Conservation (phyloP, 352 stramenopile species). For the Phytophthora colocasiae region DNA sequence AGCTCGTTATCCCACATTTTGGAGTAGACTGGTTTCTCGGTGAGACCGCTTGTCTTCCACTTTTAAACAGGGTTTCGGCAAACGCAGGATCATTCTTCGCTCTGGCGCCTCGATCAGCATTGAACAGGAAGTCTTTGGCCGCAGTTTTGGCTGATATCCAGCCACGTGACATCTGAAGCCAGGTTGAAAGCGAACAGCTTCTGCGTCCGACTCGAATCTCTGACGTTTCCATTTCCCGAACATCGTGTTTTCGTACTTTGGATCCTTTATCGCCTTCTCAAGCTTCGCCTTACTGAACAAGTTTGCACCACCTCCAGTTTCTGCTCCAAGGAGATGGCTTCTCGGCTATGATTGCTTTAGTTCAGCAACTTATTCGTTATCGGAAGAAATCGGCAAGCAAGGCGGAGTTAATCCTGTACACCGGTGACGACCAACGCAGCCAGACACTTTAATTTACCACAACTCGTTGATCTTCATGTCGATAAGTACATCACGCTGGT, state of each 20-base stretch:
- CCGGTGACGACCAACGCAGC: neutral
- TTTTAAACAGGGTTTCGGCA: constrained; percentile 4
- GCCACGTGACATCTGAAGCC: neutral
- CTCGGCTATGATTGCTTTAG: neutral
- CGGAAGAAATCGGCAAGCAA: neutral
- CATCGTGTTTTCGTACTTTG: constrained; percentile 8
- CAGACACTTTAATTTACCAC: neutral
- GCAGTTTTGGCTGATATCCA: neutral
- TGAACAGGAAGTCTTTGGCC: neutral
- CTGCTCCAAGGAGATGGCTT: too few relatives aligned
- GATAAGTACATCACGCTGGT: neutral
- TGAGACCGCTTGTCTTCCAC: constrained; percentile 1
- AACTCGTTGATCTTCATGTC: neutral
- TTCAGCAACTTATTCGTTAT: neutral
- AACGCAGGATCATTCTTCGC: neutral
- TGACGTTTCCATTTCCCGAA: constrained; percentile 12
- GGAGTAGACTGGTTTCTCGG: neutral
- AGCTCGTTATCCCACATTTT: neutral
- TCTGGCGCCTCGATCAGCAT: neutral
- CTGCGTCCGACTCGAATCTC: neutral
- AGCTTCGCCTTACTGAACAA: constrained; percentile 9
- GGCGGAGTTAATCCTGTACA: neutral
- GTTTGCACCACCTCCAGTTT: too few relatives aligned
- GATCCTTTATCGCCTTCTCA: neutral
- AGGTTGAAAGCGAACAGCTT: too few relatives aligned